Conservation (phyloP, 176 grass and related monocot species). For the Musa beccarii region DNA sequence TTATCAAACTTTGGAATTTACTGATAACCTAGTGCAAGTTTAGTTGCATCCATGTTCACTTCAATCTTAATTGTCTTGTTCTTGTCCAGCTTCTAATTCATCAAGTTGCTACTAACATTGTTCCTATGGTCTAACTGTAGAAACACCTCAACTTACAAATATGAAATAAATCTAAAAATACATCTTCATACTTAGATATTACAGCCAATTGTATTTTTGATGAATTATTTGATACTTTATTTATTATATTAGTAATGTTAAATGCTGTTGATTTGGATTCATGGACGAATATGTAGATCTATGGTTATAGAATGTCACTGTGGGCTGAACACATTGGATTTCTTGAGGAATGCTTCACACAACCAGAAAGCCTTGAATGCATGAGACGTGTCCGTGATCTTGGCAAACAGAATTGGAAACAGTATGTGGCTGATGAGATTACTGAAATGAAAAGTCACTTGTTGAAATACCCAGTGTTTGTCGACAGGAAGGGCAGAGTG, state of each 20-base stretch:
- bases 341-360: conserved; percentile 46
- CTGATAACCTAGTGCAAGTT: no score
- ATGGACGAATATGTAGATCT: conserved; percentile 43
- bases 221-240: neutral
- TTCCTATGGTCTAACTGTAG: no score
- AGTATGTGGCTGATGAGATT: conserved; percentile 48
- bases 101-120: no score
- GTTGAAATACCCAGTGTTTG: conserved; percentile 74
- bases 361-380: conserved; percentile 74
- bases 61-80: no score
- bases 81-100: no score
- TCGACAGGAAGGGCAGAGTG: conserved; percentile 60
- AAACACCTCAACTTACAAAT: no score
- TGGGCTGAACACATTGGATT: conserved; percentile 71
- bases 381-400: conserved; percentile 34
- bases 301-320: conserved; percentile 78
- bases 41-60: no score
- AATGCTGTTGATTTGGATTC: neutral
- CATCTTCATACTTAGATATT: no score
- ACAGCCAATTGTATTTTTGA: no score
- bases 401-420: conserved; percentile 49
- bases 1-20: no score
- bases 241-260: no score
- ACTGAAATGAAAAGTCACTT: conserved; percentile 68
- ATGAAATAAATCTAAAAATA: no score